Percentiles rank a stretch among this genome's conserved stretches.
These are phyloP conservation scores for Falciphora oryzae DNA, from an alignment of 2,329 filamentous ascomycete species.

Conservation along the genomic window DNA sequence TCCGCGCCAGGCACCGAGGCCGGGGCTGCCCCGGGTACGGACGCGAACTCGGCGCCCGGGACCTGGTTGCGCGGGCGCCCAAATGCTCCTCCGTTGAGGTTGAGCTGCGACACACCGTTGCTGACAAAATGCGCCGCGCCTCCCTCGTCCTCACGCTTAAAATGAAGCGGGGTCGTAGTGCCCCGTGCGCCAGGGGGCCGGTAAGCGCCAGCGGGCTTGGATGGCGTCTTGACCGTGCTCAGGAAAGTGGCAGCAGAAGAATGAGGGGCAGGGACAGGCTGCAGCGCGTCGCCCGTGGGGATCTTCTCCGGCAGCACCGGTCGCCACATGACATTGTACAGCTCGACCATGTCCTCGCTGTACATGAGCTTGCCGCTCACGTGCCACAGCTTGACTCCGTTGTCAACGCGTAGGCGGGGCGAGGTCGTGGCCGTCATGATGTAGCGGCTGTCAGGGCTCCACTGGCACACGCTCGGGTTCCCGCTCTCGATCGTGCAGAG, in stretches of 20 bases:
- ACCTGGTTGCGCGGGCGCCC: slow-evolving; percentile 69
- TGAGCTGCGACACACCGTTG: slow-evolving; percentile 68
- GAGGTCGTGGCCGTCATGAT: slow-evolving; percentile 98
- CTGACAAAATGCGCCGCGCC: slow-evolving; percentile 75
- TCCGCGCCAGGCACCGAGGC: slow-evolving; percentile 51
- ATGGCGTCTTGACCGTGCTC: slow-evolving; percentile 84
- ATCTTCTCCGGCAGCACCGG: slow-evolving; percentile 58
- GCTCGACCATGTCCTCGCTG: slow-evolving; percentile 87
- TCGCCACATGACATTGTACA: slow-evolving; percentile 88
- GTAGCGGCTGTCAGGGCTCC: slow-evolving; percentile 93
- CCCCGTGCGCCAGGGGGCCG: slow-evolving; percentile 91
- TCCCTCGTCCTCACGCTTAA: slow-evolving; percentile 96
- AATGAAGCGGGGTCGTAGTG: slow-evolving; percentile 80
- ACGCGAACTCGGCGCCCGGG: slow-evolving; percentile 75
- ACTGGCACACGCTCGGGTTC: slow-evolving; percentile 93
- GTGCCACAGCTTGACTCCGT: slow-evolving; percentile 94
- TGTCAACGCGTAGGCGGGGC: slow-evolving; percentile 90
- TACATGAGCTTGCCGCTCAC: slow-evolving; percentile 91
- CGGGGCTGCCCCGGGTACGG: slow-evolving; percentile 59
- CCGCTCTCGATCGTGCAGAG: slow-evolving; percentile 90
- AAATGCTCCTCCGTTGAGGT: slow-evolving; percentile 66
- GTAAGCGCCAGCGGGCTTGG: slow-evolving; percentile 95
- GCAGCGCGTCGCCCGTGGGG: slow-evolving; percentile 62
- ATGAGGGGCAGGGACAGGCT: slow-evolving; percentile 70
- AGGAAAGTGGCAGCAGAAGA: slow-evolving; percentile 76